phyloP scores from a whole-genome alignment of 306 rosid genomes.

The Alnus rubra region DNA sequence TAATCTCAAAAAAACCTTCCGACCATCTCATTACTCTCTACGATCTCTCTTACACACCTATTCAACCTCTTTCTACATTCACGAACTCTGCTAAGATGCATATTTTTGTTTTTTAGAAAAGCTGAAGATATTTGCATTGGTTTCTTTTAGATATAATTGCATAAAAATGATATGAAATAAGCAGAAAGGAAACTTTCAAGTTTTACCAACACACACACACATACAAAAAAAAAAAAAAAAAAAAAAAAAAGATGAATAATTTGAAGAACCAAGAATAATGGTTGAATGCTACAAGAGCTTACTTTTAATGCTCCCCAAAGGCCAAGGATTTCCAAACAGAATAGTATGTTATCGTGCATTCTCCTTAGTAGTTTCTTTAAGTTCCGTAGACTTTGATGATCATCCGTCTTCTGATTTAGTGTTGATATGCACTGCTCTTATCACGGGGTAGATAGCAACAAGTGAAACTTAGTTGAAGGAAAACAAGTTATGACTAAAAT shows the following conservation, averaged over 20 bases:
- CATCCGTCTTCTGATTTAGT: constrained; percentile 44
- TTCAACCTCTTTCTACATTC: background rate
- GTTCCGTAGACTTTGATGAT: constrained; percentile 54
- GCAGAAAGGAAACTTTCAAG: background rate
- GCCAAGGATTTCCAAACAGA: constrained; percentile 77
- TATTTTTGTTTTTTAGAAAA: background rate
- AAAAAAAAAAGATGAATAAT: background rate
- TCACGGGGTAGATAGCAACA: constrained; percentile 31
- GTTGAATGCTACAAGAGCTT: constrained; percentile 32
- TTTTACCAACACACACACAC: background rate
- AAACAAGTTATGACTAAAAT: constrained; percentile 25
- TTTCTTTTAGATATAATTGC: background rate
- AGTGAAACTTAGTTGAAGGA: constrained; percentile 11
- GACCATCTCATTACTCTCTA: background rate
- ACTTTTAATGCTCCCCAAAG: constrained; percentile 85
- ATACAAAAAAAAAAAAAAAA: background rate
- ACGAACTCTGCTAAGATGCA: constrained; percentile 1
- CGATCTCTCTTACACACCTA: background rate
- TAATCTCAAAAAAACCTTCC: background rate
- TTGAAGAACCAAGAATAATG: constrained; percentile 20
- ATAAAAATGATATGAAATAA: background rate
- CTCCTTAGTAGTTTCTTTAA: constrained; percentile 64
- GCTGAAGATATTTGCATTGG: background rate
- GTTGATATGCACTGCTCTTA: constrained; percentile 59
- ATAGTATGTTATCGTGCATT: constrained; percentile 69